A percentile compares a stretch with the other conserved stretches of the same genome.
phyloP scores from a whole-genome alignment of 306 rosid genomes.

The Cicer yamashitae region DNA sequence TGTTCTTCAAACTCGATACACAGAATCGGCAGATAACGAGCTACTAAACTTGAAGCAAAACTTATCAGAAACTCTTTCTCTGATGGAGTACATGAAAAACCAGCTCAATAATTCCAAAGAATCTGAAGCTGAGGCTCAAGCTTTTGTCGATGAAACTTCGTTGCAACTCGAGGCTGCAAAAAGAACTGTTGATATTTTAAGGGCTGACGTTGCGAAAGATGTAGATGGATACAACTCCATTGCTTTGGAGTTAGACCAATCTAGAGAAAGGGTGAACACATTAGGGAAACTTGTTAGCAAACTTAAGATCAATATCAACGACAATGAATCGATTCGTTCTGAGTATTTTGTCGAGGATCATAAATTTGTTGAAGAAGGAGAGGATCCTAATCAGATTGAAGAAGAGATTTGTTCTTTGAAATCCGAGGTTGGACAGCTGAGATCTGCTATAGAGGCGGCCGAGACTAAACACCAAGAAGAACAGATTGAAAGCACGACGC shows the following conservation, averaged over 20 bases:
- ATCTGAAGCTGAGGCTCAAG: slow-evolving; percentile 73
- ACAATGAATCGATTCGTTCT: slow-evolving; percentile 33
- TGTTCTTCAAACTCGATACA: slow-evolving; percentile 53
- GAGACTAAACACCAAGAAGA: slow-evolving; percentile 80
- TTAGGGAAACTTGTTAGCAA: slow-evolving; percentile 65
- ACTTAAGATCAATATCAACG: slow-evolving; percentile 46
- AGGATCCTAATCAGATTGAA: slow-evolving; percentile 46
- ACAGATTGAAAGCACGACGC: slow-evolving; percentile 67
- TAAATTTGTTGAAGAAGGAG: slow-evolving; percentile 33
- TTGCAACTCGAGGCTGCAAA: slow-evolving; percentile 77
- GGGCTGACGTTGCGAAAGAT: slow-evolving; percentile 60
- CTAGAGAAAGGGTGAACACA: slow-evolving; percentile 58
- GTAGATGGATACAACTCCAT: slow-evolving; percentile 59
- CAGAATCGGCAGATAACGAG: slow-evolving; percentile 61
- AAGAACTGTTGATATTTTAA: slow-evolving; percentile 60
- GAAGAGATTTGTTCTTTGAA: slow-evolving; percentile 59
- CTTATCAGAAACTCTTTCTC: slow-evolving; percentile 68
- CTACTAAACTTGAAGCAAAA: slow-evolving; percentile 65
- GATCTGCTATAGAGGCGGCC: slow-evolving; percentile 66
- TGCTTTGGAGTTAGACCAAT: slow-evolving; percentile 65
- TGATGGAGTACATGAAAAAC: slow-evolving; percentile 65
- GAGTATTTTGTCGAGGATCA: slow-evolving; percentile 29
- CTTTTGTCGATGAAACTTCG: slow-evolving; percentile 61
- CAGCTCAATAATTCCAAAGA: slow-evolving; percentile 62
- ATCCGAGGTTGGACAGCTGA: slow-evolving; percentile 59